Percentiles rank a stretch among this genome's conserved stretches.
Conservation (phyloP, 331 rosid species). For the Saraca asoca region DNA sequence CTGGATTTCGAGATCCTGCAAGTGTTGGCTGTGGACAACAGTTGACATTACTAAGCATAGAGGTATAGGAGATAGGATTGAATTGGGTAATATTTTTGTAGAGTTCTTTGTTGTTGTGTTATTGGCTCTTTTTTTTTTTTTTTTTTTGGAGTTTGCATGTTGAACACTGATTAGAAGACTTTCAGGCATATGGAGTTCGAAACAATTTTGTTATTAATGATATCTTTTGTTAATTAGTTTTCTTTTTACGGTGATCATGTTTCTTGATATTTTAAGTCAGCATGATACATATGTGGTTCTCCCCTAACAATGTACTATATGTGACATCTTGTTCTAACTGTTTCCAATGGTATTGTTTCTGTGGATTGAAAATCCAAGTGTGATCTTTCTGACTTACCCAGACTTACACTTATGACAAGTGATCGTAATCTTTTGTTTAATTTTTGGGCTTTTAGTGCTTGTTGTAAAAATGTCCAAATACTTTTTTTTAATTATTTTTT, state of each 20-base stretch:
- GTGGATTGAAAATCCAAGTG: not conserved
- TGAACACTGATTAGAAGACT: slow-evolving; percentile 28
- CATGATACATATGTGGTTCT: slow-evolving; percentile 20
- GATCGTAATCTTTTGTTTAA: slow-evolving; percentile 10
- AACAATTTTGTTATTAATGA: not conserved
- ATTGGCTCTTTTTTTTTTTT: slow-evolving; percentile 11
- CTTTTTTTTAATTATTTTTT: slow-evolving; percentile 22
- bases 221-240: slow-evolving; percentile 4
- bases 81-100: not conserved
- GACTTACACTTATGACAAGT: slow-evolving; percentile 8
- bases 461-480: not conserved
- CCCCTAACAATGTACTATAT: not conserved
- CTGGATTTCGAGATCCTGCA: slow-evolving; percentile 85
- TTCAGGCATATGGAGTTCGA: slow-evolving; percentile 11
- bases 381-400: slow-evolving; percentile 7
- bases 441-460: slow-evolving; percentile 22
- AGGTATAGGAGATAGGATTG: slow-evolving; percentile 49
- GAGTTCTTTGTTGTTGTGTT: not conserved
- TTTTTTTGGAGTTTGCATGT: slow-evolving; percentile 21
- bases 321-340: slow-evolving; percentile 6
- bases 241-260: slow-evolving; percentile 20
- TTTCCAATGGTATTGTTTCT: slow-evolving; percentile 8
- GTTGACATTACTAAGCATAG: slow-evolving; percentile 76
- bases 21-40: slow-evolving; percentile 82
- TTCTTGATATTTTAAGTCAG: slow-evolving; percentile 10